Conservation (phyloP, 1,139 yeast genomes). For the Lodderomyces jiufengensis region DNA sequence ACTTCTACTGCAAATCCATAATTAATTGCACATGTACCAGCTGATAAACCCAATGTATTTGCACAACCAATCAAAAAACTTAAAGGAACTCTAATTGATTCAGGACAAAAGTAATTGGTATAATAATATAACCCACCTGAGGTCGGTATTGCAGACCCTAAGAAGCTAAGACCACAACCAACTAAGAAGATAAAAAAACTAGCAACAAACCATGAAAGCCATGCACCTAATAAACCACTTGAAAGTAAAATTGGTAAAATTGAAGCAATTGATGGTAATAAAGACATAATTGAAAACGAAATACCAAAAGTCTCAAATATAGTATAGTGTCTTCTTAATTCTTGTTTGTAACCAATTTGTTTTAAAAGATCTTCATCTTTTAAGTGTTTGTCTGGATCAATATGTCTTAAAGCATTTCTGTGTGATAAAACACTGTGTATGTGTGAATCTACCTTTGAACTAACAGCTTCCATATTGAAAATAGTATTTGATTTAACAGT, state of each 20-base stretch:
- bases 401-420: conserved; percentile 19
- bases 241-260: conserved; percentile 42
- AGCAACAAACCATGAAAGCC: conserved; percentile 62
- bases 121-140: conserved; percentile 68
- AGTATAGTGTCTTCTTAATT: conserved; percentile 42
- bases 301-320: conserved; percentile 51
- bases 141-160: conserved; percentile 70
- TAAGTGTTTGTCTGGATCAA: conserved; percentile 22
- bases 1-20: conserved; percentile 38
- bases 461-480: no score
- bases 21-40: conserved; percentile 37
- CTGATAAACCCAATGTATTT: conserved; percentile 33
- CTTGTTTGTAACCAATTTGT: conserved; percentile 52
- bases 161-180: conserved; percentile 64
- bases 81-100: conserved; percentile 28
- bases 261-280: conserved; percentile 44
- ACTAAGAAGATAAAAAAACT: conserved; percentile 53
- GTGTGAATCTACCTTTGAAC: no score
- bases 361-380: conserved; percentile 48
- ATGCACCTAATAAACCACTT: conserved; percentile 62
- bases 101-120: conserved; percentile 40
- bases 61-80: conserved; percentile 46
- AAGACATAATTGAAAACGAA: conserved; percentile 49
- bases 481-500: no score
- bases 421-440: no score